phyloP scores from a whole-genome alignment of 495 filamentous ascomycete species.

The Pyrenula massariospora region DNA sequence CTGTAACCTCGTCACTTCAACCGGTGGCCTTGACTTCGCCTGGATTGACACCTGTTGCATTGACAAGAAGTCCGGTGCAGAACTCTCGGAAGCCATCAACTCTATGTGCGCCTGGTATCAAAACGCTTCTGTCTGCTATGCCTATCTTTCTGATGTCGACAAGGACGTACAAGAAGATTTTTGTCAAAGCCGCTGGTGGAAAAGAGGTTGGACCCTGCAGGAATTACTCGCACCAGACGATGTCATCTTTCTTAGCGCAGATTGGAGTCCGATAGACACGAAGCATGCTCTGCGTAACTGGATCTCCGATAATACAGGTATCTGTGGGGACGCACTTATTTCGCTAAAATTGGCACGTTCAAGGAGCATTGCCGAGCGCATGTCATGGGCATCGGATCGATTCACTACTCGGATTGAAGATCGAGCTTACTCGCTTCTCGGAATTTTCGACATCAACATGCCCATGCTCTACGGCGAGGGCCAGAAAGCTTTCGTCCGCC shows the following conservation, averaged over 20 bases:
- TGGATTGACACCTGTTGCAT: slow-evolving; percentile 38
- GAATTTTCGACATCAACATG: slow-evolving; percentile 20
- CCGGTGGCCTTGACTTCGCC: slow-evolving; percentile 16
- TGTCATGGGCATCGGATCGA: slow-evolving; percentile 17
- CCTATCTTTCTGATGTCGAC: slow-evolving; percentile 17
- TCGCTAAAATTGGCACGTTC: neutral
- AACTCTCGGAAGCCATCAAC: slow-evolving; percentile 23
- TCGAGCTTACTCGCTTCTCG: slow-evolving; percentile 18
- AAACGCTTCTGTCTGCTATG: slow-evolving; percentile 19
- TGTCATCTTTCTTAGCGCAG: slow-evolving; percentile 16
- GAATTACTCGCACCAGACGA: slow-evolving; percentile 21
- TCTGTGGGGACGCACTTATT: slow-evolving; percentile 6
- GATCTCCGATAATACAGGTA: slow-evolving; percentile 13
- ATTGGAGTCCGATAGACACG: slow-evolving; percentile 17
- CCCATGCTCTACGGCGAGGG: slow-evolving; percentile 21
- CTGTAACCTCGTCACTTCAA: slow-evolving; percentile 12
- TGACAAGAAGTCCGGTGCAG: slow-evolving; percentile 29
- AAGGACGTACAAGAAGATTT: slow-evolving; percentile 4
- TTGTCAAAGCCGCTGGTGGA: slow-evolving; percentile 21
- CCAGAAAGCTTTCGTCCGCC: slow-evolving; percentile 13
- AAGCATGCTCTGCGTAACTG: slow-evolving; percentile 3
- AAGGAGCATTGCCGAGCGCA: slow-evolving; percentile 8
- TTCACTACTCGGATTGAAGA: slow-evolving; percentile 15
- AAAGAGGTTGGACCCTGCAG: slow-evolving; percentile 29
- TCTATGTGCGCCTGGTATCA: slow-evolving; percentile 22